These are phyloP conservation scores for Verticillium dahliae DNA, from an alignment of 2,329 filamentous ascomycete genomes.

Conservation along the genomic window DNA sequence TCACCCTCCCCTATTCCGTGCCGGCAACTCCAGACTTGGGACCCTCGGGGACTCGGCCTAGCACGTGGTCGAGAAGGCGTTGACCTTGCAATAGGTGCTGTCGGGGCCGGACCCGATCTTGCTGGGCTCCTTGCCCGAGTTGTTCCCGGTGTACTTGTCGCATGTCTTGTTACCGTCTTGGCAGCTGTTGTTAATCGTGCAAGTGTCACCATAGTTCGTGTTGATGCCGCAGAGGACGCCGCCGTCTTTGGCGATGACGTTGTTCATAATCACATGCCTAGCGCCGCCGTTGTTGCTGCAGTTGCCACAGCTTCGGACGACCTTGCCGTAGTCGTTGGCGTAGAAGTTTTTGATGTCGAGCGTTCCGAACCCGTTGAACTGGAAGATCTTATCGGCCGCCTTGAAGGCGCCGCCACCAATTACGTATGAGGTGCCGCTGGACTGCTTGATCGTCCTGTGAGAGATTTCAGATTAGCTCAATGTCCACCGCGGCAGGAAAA, in stretches of 20 bases:
- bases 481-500: constrained; percentile 7
- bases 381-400: constrained; percentile 31
- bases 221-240: constrained; percentile 40
- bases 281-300: constrained; percentile 31
- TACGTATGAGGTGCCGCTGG: constrained; percentile 31
- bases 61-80: constrained; percentile 9
- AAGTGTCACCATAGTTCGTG: constrained; percentile 42
- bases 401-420: constrained; percentile 35
- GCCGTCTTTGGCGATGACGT: constrained; percentile 32
- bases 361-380: constrained; percentile 35
- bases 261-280: constrained; percentile 36
- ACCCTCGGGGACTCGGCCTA: neutral
- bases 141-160: constrained; percentile 28
- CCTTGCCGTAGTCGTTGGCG: constrained; percentile 39
- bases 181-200: constrained; percentile 32
- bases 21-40: neutral
- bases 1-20: neutral
- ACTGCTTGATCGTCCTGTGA: constrained; percentile 26
- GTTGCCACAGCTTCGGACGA: constrained; percentile 45
- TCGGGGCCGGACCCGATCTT: constrained; percentile 30
- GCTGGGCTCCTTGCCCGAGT: constrained; percentile 25
- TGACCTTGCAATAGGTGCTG: constrained; percentile 22
- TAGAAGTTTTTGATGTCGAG: constrained; percentile 33
- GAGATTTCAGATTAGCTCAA: too few relatives aligned
- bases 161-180: constrained; percentile 21